These are phyloP conservation scores for Aspergillus nanangensis DNA, from an alignment of 495 filamentous ascomycete species.

Conservation along the genomic window DNA sequence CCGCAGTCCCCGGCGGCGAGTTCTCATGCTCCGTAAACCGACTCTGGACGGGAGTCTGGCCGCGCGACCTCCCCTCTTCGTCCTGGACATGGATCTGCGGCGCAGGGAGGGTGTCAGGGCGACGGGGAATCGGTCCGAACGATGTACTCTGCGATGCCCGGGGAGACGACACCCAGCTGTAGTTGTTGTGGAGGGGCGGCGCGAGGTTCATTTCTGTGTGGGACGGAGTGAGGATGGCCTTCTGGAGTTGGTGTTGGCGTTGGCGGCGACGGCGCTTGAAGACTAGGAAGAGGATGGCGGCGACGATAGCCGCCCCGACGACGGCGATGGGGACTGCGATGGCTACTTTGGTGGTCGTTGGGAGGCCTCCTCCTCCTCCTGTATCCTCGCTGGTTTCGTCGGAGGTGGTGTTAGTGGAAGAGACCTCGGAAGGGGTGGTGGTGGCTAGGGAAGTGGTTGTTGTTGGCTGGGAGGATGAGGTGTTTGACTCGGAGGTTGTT, in stretches of 20 bases:
- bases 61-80: neutral
- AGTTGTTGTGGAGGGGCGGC: neutral
- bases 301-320: constrained; percentile 23
- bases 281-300: constrained; percentile 23
- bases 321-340: constrained; percentile 35
- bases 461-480: too few relatives aligned
- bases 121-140: too few relatives aligned
- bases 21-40: constrained; percentile 1
- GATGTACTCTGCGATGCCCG: too few relatives aligned
- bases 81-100: neutral
- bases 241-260: constrained; percentile 4
- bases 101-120: too few relatives aligned
- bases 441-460: too few relatives aligned
- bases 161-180: too few relatives aligned
- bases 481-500: too few relatives aligned
- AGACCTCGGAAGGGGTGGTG: too few relatives aligned
- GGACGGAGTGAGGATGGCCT: constrained; percentile 13
- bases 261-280: constrained; percentile 18
- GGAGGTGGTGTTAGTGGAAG: too few relatives aligned
- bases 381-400: too few relatives aligned
- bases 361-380: too few relatives aligned
- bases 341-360: constrained; percentile 28
- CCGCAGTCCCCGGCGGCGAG: neutral
- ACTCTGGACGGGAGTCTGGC: neutral
- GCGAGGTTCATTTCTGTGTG: neutral